Base-by-base conservation (phyloP, 2,329 filamentous ascomycete genomes). In the Torrubiellomyces zombiae region DNA sequence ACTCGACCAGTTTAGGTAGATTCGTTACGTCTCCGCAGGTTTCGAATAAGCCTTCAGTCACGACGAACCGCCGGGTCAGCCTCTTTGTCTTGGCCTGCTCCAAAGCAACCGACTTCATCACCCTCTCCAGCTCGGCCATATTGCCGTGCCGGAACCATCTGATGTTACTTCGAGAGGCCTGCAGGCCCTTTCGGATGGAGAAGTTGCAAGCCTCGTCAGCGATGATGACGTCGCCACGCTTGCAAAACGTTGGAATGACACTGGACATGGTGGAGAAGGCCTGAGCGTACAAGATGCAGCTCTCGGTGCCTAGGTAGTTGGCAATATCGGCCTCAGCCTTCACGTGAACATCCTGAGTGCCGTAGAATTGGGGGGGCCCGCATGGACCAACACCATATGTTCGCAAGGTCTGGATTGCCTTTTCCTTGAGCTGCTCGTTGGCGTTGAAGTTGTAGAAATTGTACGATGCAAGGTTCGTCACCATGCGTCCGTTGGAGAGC, bases 401-500 rank as follows among this genome's bases (percentile, higher is more conserved):
- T 31, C 86, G 79, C 19, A 98, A 67, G 1, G 85, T 91, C 49
- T 86, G 76, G 33, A 98, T 83, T 2, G 86, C 89, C 50, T 93
- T 91, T 39, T 94, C 83, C 45, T 92, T 93, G 42, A 98, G 74
- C 18, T 75, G 68, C 33, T 95, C 86, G 47, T 93, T 94, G 26
- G 72, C 71, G 35, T 91, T 81, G 51, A 98, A 83, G 56, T 98
- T 95, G 62, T 92, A 95, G 53, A 89, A 93, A 51, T 98, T 98
- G 56, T 83, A 89, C 2, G 81, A 91, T 18, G 82, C 86, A 35
- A 98, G 74, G 47, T 98, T 98, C 29, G 69, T 82, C 14, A 94
- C 89, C 11, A 79, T 92, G 37, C 81, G 77, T 40, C 89, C 89
- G 50, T 75, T 93, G 23, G 73, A 63, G 28, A 98, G 68, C 50